A percentile compares a stretch with the other conserved stretches of the same genome.
Conservation (phyloP, 2,329 filamentous ascomycete species). For the Amphichorda felina region DNA sequence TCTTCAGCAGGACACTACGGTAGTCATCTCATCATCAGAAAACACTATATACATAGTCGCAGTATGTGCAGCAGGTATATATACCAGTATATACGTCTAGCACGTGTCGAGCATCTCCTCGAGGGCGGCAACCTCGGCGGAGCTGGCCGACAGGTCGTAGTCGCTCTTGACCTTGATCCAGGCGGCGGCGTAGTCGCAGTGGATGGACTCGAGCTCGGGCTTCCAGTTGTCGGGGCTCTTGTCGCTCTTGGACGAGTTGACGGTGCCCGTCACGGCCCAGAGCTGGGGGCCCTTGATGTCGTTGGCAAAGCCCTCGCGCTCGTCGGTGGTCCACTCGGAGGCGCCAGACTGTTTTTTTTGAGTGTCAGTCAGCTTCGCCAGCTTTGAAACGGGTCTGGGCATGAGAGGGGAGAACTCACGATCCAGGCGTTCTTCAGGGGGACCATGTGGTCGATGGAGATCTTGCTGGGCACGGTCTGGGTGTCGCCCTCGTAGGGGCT, state of each 20-base stretch:
- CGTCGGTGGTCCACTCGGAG: conserved; percentile 54
- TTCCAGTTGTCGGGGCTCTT: conserved; percentile 65
- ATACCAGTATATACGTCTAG: conserved; percentile 5
- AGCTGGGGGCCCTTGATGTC: conserved; percentile 67
- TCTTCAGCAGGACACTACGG: too few relatives aligned
- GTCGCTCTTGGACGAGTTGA: conserved; percentile 68
- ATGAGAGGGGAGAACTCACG: conserved; percentile 24
- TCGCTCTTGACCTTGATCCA: conserved; percentile 72
- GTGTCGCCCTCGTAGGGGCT: conserved; percentile 63
- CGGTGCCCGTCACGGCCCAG: conserved; percentile 64
- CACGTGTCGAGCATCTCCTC: conserved; percentile 18
- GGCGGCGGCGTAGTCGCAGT: conserved; percentile 67
- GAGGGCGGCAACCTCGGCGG: conserved; percentile 36
- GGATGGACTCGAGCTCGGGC: conserved; percentile 54
- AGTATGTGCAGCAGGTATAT: background rate
- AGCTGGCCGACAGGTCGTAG: conserved; percentile 57
- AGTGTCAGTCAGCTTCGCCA: conserved; percentile 6
- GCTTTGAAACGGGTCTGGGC: too few relatives aligned
- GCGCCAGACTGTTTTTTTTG: conserved; percentile 55
- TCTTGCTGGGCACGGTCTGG: conserved; percentile 55
- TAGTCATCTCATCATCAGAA: background rate
- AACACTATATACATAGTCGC: background rate
- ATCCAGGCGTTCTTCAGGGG: conserved; percentile 74
- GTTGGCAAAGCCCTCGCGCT: conserved; percentile 62
- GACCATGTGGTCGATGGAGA: conserved; percentile 79